These are phyloP conservation scores for Pyrus pyrifolia DNA, from an alignment of 306 rosid genomes.

Conservation along the genomic window DNA sequence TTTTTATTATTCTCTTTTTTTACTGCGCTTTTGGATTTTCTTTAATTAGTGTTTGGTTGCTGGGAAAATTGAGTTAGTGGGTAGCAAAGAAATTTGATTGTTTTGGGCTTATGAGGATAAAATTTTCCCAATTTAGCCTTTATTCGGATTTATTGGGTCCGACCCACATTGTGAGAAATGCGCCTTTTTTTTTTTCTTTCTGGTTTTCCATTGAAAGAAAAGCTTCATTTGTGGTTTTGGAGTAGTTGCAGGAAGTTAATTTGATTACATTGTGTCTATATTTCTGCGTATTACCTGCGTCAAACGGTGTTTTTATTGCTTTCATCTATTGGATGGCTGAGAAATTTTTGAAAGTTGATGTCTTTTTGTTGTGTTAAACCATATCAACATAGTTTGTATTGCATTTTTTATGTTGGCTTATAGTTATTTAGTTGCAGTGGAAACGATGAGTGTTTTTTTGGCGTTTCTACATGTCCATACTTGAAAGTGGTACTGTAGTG, in stretches of 20 bases:
- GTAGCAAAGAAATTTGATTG: background rate
- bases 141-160: conserved; percentile 6
- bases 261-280: background rate
- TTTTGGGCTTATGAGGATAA: background rate
- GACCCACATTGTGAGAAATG: conserved; percentile 6
- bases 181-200: background rate
- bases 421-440: background rate
- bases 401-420: background rate
- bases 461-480: background rate
- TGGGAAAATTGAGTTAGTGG: background rate
- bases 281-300: background rate
- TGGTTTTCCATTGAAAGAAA: background rate
- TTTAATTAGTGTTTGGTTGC: conserved; percentile 9
- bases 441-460: background rate
- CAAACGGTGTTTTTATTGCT: background rate
- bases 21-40: background rate
- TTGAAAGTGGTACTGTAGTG: background rate
- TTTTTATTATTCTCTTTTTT: background rate
- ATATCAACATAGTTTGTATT: background rate
- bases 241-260: background rate
- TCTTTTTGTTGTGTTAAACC: background rate
- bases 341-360: background rate
- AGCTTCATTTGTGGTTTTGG: background rate
- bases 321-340: background rate
- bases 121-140: background rate